Base-by-base conservation (phyloP, 1,284 basidiomycete species). In the Moesziomyces parantarcticus region DNA sequence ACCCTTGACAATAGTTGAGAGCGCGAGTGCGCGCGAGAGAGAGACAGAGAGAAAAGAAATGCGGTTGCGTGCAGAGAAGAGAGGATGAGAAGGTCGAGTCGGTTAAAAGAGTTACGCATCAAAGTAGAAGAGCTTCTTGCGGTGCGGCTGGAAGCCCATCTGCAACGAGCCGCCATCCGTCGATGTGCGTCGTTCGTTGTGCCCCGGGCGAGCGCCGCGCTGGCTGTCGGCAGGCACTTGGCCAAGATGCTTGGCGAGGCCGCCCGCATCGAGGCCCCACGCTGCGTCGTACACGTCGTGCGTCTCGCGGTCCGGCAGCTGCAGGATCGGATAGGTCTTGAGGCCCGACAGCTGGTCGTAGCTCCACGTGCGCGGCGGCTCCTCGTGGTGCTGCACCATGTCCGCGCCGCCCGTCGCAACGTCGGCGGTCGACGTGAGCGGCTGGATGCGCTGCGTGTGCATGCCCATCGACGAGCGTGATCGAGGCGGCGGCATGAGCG, bases 61-160 rank as follows among this genome's bases (percentile, higher is more conserved):
- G 34, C 34, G 34, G 34, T 29, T 36, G 34, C 34, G 34, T 36
- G 34, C 14, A 18, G 34, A 9, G 34, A 41, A 21, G 21, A 48
- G 21, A 22, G 29, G 47, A 45, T 39, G 22, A 34, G 41, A 20
- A 45, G 16, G 34, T n/a, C 14, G 32, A 10, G 20, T 23, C 9
- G 23, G 21, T 8, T 23, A 14, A 5, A 26, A 2, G 4, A 18
- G 20, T 58, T 47, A 76, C 14, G 75, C 73, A 49, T 77, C 77
- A 68, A 79, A 79, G 50, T 77, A 75, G 64, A 79, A 79, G 11
- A 79, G 52, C 55, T 71, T 71, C 53, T 77, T 79, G 1, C 77
- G 62, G 23, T 75, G 71, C 20, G 50, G 61, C 46, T 60, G 69
- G 32, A 61, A 65, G 13, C 57, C 67, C 52, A 45, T 48, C 50